Percentiles rank a stretch among this genome's conserved stretches.
phyloP scores from a whole-genome alignment of 306 rosid species.

The Prinsepia uniflora region DNA sequence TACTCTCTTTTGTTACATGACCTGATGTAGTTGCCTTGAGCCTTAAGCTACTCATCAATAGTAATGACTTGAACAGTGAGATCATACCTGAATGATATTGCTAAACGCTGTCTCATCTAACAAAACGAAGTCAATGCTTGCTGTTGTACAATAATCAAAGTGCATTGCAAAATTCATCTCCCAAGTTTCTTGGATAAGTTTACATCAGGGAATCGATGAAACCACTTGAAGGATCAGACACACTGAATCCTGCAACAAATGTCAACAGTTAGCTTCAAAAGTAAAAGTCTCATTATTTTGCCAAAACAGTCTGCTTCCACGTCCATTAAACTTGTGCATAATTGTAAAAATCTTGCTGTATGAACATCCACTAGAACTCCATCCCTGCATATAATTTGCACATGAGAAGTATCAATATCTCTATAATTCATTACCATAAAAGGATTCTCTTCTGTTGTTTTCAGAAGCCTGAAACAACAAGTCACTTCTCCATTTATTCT shows the following conservation, averaged over 20 bases:
- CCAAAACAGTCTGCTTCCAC: constrained; percentile 86
- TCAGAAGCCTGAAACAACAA: constrained; percentile 66
- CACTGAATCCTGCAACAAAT: constrained; percentile 93
- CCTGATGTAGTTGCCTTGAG: constrained; percentile 15
- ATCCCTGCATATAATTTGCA: constrained; percentile 93
- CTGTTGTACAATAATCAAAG: constrained; percentile 90
- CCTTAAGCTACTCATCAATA: constrained; percentile 25
- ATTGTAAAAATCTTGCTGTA: constrained; percentile 71
- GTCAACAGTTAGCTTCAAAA: constrained; percentile 64
- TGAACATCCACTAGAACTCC: constrained; percentile 90
- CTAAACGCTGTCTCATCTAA: constrained; percentile 64
- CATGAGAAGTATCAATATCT: constrained; percentile 65
- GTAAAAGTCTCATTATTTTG: constrained; percentile 47
- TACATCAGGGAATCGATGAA: constrained; percentile 72
- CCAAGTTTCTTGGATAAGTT: constrained; percentile 70
- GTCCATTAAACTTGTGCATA: constrained; percentile 87
- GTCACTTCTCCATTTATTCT: constrained; percentile 63
- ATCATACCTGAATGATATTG: constrained; percentile 69
- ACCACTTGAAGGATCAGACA: constrained; percentile 81
- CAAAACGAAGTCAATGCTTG: constrained; percentile 63
- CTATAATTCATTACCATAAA: constrained; percentile 47
- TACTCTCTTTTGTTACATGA: background rate
- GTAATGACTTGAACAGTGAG: constrained; percentile 23
- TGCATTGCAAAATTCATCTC: constrained; percentile 75
- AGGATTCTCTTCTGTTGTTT: constrained; percentile 69